These are phyloP conservation scores for Martensiomyces pterosporus DNA, from an alignment of 192 early-diverging fungal genomes.

Conservation along the genomic window DNA sequence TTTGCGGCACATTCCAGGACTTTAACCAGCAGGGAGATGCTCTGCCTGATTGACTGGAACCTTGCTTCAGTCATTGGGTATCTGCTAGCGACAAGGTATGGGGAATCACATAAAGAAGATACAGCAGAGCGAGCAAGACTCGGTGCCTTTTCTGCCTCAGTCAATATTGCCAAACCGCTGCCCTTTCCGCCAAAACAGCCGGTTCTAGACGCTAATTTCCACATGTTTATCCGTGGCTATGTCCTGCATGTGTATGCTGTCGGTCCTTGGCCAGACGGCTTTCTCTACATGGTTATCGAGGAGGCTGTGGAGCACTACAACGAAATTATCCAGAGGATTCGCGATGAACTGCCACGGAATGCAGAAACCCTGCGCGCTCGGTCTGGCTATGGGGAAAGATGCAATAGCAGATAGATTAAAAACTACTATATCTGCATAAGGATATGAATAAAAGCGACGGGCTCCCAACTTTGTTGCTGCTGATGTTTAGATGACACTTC, in stretches of 20 bases:
- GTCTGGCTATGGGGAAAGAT: too few relatives aligned
- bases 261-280: slow-evolving; percentile 40
- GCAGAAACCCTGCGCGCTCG: too few relatives aligned
- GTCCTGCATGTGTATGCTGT: slow-evolving; percentile 17
- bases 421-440: too few relatives aligned
- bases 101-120: slow-evolving; percentile 6
- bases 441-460: too few relatives aligned
- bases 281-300: slow-evolving; percentile 48
- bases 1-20: too few relatives aligned
- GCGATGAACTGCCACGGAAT: too few relatives aligned
- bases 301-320: slow-evolving; percentile 40
- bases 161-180: slow-evolving; percentile 18
- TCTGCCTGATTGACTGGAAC: slow-evolving; percentile 38
- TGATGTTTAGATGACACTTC: too few relatives aligned
- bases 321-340: slow-evolving; percentile 26
- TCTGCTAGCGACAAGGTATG: slow-evolving; percentile 25
- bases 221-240: slow-evolving; percentile 23
- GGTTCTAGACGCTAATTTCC: slow-evolving; percentile 26
- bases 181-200: slow-evolving; percentile 32
- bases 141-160: slow-evolving; percentile 25
- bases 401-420: too few relatives aligned
- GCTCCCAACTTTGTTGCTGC: too few relatives aligned
- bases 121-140: slow-evolving; percentile 28
- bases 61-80: slow-evolving; percentile 45
- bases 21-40: slow-evolving; percentile 15